Percentiles rank a stretch among this genome's conserved stretches.
Evolutionary conservation across 2,329 filamentous ascomycete species (phyloP).

Genomic region (Coleophoma eucalyptorum): DNA sequence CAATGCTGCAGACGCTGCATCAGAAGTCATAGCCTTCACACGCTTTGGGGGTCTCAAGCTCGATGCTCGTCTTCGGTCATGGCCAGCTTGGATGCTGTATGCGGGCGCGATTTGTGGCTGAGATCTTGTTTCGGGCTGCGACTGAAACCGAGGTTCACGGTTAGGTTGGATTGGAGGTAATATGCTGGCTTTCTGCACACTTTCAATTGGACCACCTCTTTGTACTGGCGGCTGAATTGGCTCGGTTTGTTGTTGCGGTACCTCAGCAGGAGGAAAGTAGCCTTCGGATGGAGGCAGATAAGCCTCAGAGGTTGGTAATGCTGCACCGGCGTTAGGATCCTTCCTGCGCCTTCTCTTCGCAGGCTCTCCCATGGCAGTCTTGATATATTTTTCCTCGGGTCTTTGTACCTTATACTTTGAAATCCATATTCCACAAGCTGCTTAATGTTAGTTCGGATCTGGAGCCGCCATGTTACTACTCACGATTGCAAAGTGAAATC

Average conservation of each 20-base stretch:
- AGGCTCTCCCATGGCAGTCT: slow-evolving; percentile 24
- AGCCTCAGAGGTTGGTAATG: slow-evolving; percentile 45
- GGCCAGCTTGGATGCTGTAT: neutral
- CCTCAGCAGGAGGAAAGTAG: slow-evolving; percentile 22
- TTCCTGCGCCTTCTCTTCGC: slow-evolving; percentile 35
- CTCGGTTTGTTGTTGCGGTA: slow-evolving; percentile 12
- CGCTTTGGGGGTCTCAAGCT: slow-evolving; percentile 22
- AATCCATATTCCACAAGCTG: slow-evolving; percentile 90
- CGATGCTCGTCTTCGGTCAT: slow-evolving; percentile 15
- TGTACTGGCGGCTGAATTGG: slow-evolving; percentile 11
- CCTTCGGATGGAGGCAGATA: slow-evolving; percentile 43
- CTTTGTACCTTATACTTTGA: slow-evolving; percentile 83
- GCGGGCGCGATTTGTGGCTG: slow-evolving; percentile 4
- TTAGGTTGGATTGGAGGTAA: slow-evolving; percentile 1
- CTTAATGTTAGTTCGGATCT: slow-evolving; percentile 21
- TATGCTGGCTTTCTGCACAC: slow-evolving; percentile 2
- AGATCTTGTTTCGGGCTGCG: slow-evolving; percentile 1
- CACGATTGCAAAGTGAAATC: slow-evolving; percentile 82
- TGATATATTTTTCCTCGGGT: slow-evolving; percentile 80
- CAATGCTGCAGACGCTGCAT: slow-evolving; percentile 24
- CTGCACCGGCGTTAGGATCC: slow-evolving; percentile 33
- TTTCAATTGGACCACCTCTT: slow-evolving; percentile 4
- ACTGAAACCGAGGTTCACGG: too few relatives aligned
- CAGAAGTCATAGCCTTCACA: slow-evolving; percentile 24
- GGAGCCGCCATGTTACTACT: slow-evolving; percentile 32